Conservation (phyloP, 83 land plant genomes). For the Picea abies region DNA sequence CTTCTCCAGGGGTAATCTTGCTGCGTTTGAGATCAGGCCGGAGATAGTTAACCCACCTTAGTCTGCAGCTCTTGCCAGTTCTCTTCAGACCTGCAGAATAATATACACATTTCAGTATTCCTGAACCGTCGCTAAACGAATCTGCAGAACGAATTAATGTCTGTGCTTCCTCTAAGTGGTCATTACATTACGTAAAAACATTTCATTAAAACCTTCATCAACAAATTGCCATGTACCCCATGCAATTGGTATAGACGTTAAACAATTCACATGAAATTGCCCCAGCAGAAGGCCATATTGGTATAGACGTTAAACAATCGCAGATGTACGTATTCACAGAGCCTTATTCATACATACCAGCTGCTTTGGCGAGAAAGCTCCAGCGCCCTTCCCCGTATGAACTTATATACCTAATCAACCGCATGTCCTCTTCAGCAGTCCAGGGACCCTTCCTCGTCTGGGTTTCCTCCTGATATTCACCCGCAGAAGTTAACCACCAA, state of each 20-base stretch:
- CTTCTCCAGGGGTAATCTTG: neutral
- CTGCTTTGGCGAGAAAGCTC: neutral
- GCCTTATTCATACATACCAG: neutral
- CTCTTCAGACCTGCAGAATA: neutral
- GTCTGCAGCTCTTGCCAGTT: constrained; percentile 1
- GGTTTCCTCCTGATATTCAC: neutral
- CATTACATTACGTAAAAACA: too few species aligned
- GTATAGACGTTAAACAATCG: too few species aligned
- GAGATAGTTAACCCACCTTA: neutral
- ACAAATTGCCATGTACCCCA: too few species aligned
- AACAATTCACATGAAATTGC: too few species aligned
- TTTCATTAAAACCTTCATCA: too few species aligned
- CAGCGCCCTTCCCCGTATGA: neutral
- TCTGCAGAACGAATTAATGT: too few species aligned
- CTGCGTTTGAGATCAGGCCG: neutral
- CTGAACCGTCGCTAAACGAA: too few species aligned
- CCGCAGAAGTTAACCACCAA: too few species aligned
- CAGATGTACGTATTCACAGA: too few species aligned
- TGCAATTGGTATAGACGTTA: too few species aligned
- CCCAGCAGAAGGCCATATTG: too few species aligned
- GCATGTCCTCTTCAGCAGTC: neutral
- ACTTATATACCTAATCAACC: neutral
- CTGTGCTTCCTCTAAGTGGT: too few species aligned
- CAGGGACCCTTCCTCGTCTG: neutral
- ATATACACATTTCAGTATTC: neutral